Percentiles rank a stretch among this genome's conserved stretches.
Conservation (phyloP, 768 basidiomycete genomes). For the Scleroderma bovista region DNA sequence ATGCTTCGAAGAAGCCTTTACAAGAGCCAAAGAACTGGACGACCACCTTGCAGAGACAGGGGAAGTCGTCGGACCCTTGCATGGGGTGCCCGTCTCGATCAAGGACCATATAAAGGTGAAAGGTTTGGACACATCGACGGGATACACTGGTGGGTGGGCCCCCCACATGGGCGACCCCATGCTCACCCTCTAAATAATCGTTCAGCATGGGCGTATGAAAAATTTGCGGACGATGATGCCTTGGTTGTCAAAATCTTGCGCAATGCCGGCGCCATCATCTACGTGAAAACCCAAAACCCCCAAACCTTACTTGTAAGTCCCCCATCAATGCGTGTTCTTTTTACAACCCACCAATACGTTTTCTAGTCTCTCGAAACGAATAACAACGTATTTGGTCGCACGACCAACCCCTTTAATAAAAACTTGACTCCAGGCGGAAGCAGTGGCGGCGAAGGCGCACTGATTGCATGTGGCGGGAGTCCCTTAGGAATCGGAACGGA, state of each 20-base stretch:
- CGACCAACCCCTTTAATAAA: constrained; percentile 62
- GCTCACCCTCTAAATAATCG: constrained; percentile 17
- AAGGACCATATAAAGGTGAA: constrained; percentile 45
- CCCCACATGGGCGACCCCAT: not conserved
- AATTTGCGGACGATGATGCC: constrained; percentile 35
- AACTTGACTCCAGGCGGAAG: constrained; percentile 40
- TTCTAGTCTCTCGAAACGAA: constrained; percentile 46
- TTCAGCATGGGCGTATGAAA: constrained; percentile 36
- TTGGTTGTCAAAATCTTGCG: constrained; percentile 40
- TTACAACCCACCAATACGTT: constrained; percentile 8
- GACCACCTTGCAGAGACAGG: constrained; percentile 41
- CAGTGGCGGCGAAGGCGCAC: constrained; percentile 43
- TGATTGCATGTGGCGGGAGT: constrained; percentile 39
- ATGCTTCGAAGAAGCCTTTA: constrained; percentile 47
- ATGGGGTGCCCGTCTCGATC: constrained; percentile 40
- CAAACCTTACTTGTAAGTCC: constrained; percentile 43
- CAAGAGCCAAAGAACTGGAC: constrained; percentile 47
- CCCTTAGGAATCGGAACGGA: constrained; percentile 41
- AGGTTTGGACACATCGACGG: constrained; percentile 36
- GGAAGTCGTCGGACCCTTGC: constrained; percentile 40
- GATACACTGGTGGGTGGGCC: constrained; percentile 19
- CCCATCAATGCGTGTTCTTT: not conserved
- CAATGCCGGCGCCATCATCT: constrained; percentile 41
- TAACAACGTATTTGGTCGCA: constrained; percentile 52
- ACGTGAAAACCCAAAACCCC: constrained; percentile 43